Conservation (phyloP, 148 eudicot genomes). For the Heliamphora exappendiculata region DNA sequence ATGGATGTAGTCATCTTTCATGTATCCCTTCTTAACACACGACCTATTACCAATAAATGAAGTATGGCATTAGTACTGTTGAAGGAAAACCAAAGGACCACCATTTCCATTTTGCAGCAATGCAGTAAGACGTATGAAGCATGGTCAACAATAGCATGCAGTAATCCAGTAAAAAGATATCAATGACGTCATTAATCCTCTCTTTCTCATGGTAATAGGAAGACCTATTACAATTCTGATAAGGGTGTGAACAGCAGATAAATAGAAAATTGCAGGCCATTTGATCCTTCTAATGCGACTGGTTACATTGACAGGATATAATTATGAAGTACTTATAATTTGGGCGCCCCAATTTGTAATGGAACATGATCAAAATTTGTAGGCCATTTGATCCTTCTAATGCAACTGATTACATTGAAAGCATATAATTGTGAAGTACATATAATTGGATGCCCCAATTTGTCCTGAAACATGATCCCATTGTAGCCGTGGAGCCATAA, state of each 20-base stretch:
- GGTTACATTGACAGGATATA: background rate
- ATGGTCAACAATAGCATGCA: background rate
- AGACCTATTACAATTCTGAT: background rate
- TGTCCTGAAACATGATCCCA: no score
- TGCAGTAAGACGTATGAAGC: background rate
- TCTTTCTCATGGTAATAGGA: background rate
- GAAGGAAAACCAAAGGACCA: background rate
- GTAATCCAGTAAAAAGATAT: no score
- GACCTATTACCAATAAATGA: slow-evolving; percentile 44
- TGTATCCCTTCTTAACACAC: slow-evolving; percentile 94
- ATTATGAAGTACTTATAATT: background rate
- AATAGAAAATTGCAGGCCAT: background rate
- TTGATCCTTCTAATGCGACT: background rate
- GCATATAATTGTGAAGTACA: background rate
- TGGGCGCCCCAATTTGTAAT: background rate
- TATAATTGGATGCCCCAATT: background rate
- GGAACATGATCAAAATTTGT: no score
- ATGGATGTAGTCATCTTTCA: slow-evolving; percentile 84
- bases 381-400: background rate
- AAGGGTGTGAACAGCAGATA: background rate
- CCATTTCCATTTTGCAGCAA: background rate
- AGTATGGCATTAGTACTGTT: background rate
- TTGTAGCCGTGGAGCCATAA: no score
- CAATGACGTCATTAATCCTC: background rate
- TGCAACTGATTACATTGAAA: background rate